phyloP scores from a whole-genome alignment of 2,329 filamentous ascomycete species.

The Epichloe hybrida region DNA sequence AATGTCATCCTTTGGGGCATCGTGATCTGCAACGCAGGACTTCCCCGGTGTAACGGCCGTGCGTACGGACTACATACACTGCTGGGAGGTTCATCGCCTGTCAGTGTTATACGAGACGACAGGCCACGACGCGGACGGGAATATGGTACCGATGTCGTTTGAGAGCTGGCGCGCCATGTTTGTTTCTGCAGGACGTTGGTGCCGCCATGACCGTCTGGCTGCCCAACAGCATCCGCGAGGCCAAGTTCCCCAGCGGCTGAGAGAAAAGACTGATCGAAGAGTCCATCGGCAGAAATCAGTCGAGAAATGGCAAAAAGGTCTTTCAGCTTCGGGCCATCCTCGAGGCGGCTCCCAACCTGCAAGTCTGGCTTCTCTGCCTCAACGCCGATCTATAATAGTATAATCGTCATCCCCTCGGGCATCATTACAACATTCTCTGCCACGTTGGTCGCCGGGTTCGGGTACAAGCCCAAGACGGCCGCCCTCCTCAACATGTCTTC shows the following conservation, averaged over 20 bases:
- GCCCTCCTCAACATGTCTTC: conserved; percentile 31
- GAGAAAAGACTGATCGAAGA: conserved; percentile 34
- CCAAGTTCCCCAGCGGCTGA: conserved; percentile 10
- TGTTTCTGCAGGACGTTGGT: conserved; percentile 33
- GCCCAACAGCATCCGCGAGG: conserved; percentile 20
- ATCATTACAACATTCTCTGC: too few species aligned
- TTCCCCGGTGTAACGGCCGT: conserved; percentile 28
- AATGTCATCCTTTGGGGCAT: conserved; percentile 22
- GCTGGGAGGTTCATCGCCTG: conserved; percentile 31
- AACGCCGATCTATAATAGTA: conserved; percentile 8
- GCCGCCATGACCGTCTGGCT: conserved; percentile 28
- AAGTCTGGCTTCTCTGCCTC: conserved; percentile 27
- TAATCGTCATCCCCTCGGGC: conserved; percentile 4
- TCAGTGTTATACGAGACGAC: conserved; percentile 26
- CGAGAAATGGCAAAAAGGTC: conserved; percentile 26
- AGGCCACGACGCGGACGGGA: conserved; percentile 31
- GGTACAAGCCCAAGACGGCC: conserved; percentile 20
- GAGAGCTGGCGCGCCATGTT: conserved; percentile 39
- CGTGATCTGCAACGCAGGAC: conserved; percentile 25
- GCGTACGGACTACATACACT: conserved; percentile 20
- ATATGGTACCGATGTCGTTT: conserved; percentile 17
- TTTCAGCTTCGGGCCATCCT: conserved; percentile 26
- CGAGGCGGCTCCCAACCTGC: conserved; percentile 26
- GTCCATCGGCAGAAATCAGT: conserved; percentile 38
- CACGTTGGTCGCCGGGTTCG: conserved; percentile 24